Base-by-base conservation (phyloP, 768 basidiomycete genomes). In the Russula olivacea region DNA sequence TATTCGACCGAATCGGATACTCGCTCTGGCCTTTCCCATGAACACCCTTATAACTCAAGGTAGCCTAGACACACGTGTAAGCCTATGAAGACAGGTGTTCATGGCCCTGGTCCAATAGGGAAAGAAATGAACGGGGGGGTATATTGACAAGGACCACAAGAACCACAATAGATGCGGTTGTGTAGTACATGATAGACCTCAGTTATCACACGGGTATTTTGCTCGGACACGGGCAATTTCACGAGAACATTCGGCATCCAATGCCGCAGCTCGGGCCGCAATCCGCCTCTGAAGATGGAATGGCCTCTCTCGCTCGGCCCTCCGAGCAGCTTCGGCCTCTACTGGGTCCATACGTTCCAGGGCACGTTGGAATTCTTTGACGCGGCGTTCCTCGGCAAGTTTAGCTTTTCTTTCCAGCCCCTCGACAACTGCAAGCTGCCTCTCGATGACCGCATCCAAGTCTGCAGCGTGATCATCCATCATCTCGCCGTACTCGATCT, bases 361-460 rank as follows among this genome's bases (percentile, higher is more conserved):
- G 23, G 57, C 47, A n/a, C 57, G 34, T 6, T 58, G 34, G 25
- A 38, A 49, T 11, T 58, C 57, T 36, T 58, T 23, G 48, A 48
- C 34, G 23, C 57, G 57, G 34, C 23, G 36, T 19, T 58, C 57
- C n/a, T 38, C 48, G 5, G 47, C 47, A 15, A 12, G n/a, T 3
- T 19, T 17, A 38, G 47, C 14, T 5, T 34, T 23, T 14, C 23
- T 48, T 19, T 19, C 1, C 36, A 4, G 6, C 15, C 23, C 47
- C 9, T 17, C 17, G 3, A 38, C 10, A 7, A 19, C 14, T 12
- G 5, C 36, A 1, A 10, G 4, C 4, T 48, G 57, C 34, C 40
- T 36, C 23, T 8, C 14, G 7, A 5, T 38, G 23, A 23, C 34
- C 21, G 48, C 34, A 17, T 17, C 14, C 5, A 19, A 25, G 28